phyloP scores from a whole-genome alignment of 345 rosid species.

The Syzygium aromaticum region DNA sequence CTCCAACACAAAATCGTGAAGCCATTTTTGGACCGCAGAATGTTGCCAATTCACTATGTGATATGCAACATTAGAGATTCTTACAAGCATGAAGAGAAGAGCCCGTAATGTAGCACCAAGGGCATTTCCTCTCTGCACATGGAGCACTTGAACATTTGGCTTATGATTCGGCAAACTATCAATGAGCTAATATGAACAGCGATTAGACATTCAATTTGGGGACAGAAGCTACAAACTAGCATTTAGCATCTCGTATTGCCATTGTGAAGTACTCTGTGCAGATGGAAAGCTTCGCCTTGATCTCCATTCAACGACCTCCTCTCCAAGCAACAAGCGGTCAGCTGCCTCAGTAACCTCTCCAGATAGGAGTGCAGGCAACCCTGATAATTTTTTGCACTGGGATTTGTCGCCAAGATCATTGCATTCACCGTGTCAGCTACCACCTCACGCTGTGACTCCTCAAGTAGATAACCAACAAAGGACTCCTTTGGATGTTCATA shows the following conservation, averaged over 20 bases:
- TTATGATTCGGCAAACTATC: background rate
- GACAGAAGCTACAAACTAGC: background rate
- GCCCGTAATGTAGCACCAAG: background rate
- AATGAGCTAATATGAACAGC: background rate
- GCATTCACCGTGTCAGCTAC: slow-evolving; percentile 88
- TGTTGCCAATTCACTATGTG: background rate
- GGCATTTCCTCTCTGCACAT: background rate
- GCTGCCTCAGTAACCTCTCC: slow-evolving; percentile 75
- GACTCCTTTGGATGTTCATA: slow-evolving; percentile 63
- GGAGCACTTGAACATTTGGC: background rate
- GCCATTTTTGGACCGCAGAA: background rate
- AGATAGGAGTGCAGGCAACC: slow-evolving; percentile 55
- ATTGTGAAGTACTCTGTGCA: slow-evolving; percentile 40
- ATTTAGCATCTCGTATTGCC: background rate
- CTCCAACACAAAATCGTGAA: background rate
- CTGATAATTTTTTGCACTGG: slow-evolving; percentile 38
- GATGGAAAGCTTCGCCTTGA: slow-evolving; percentile 79
- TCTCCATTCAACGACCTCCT: slow-evolving; percentile 60
- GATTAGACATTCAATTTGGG: background rate
- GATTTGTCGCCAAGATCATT: slow-evolving; percentile 64
- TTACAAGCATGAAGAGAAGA: background rate
- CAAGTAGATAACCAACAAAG: slow-evolving; percentile 60
- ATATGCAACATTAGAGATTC: background rate
- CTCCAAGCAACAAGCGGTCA: slow-evolving; percentile 72
- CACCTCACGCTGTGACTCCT: slow-evolving; percentile 71